Conservation (phyloP, 805 yeast genomes). For the Cyberlindnera mrakii region DNA sequence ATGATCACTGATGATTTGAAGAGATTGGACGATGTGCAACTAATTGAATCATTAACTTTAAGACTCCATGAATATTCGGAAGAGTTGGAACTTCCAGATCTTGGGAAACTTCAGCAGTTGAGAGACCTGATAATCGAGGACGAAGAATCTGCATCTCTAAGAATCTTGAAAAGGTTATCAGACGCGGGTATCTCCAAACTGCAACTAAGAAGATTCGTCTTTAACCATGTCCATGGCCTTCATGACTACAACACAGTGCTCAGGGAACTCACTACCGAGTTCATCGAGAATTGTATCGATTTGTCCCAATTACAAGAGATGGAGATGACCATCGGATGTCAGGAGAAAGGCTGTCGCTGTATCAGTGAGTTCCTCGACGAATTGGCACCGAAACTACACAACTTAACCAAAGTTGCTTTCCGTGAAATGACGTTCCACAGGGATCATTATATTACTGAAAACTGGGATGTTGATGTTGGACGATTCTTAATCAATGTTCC, state of each 20-base stretch:
- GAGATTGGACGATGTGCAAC: constrained; percentile 7
- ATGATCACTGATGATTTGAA: constrained; percentile 5
- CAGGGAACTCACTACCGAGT: constrained; percentile 25
- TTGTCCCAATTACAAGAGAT: constrained; percentile 30
- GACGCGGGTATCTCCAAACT: constrained; percentile 21
- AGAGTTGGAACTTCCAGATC: constrained; percentile 2
- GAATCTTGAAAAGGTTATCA: constrained; percentile 28
- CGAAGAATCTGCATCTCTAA: constrained; percentile 30
- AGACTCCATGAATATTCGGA: constrained; percentile 12
- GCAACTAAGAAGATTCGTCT: constrained; percentile 29
- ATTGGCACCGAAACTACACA: constrained; percentile 28
- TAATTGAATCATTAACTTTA: constrained; percentile 3
- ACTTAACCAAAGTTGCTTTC: constrained; percentile 22
- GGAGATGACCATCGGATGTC: constrained; percentile 52
- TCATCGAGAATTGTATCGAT: constrained; percentile 28
- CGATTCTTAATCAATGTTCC: constrained; percentile 32
- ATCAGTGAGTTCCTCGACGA: constrained; percentile 34
- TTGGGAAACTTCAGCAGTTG: constrained; percentile 4
- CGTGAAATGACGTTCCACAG: constrained; percentile 33
- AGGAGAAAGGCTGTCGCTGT: constrained; percentile 40
- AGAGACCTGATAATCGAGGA: constrained; percentile 27
- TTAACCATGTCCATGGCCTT: constrained; percentile 42
- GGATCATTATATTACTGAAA: constrained; percentile 43
- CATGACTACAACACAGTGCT: constrained; percentile 33
- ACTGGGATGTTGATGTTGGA: constrained; percentile 47